These are phyloP conservation scores for Groenewaldozyma salmanticensis DNA, from an alignment of 805 yeast genomes.

Conservation along the genomic window DNA sequence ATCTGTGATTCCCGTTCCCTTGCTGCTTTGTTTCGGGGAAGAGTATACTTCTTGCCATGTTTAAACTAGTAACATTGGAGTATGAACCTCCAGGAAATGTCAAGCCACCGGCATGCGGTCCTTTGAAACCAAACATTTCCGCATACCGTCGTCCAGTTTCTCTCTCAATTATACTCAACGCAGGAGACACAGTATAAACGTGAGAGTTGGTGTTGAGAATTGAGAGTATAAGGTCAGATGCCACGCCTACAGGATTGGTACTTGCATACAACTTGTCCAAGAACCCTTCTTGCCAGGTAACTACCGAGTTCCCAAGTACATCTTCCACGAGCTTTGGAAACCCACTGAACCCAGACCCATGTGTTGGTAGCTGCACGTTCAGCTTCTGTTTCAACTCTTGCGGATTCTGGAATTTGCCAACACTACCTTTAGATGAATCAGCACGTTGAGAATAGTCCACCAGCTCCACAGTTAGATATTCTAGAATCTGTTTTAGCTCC, in stretches of 20 bases:
- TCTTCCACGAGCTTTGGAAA: slow-evolving; percentile 43
- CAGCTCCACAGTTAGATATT: slow-evolving; percentile 42
- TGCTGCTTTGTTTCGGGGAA: slow-evolving; percentile 59
- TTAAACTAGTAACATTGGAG: slow-evolving; percentile 72
- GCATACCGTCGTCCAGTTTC: slow-evolving; percentile 62
- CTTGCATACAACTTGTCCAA: slow-evolving; percentile 76
- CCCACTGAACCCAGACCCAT: slow-evolving; percentile 34
- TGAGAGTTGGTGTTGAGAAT: slow-evolving; percentile 75
- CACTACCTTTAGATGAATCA: slow-evolving; percentile 35
- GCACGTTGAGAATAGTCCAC: slow-evolving; percentile 43
- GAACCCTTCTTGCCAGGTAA: slow-evolving; percentile 83
- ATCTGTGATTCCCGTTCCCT: slow-evolving; percentile 46
- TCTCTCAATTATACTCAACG: slow-evolving; percentile 65
- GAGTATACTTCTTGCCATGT: slow-evolving; percentile 57
- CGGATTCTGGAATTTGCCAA: slow-evolving; percentile 43
- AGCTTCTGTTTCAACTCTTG: slow-evolving; percentile 32
- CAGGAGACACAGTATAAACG: slow-evolving; percentile 77
- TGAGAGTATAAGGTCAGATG: slow-evolving; percentile 59
- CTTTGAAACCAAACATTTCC: slow-evolving; percentile 46
- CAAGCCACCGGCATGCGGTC: slow-evolving; percentile 60
- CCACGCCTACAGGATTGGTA: slow-evolving; percentile 76
- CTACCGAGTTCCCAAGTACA: slow-evolving; percentile 57
- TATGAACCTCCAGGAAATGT: slow-evolving; percentile 85
- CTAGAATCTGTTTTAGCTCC: slow-evolving; percentile 48
- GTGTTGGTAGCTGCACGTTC: slow-evolving; percentile 29